Conservation (phyloP, 2,329 filamentous ascomycete genomes). For the Exserohilum rostratum region DNA sequence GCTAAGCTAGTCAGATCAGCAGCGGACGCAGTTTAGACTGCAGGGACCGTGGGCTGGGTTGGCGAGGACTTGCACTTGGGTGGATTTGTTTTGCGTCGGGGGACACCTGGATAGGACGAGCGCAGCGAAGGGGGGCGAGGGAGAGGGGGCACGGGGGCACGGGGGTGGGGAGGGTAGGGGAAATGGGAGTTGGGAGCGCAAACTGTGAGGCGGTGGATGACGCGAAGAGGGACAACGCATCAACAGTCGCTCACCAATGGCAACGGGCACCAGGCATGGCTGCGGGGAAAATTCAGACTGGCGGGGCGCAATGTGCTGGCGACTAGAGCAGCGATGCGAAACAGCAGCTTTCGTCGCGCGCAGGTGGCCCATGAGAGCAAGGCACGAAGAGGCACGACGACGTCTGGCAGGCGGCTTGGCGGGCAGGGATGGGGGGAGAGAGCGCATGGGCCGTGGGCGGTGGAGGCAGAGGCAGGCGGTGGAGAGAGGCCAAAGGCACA, state of each 20-base stretch:
- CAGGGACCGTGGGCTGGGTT: constrained; percentile 11
- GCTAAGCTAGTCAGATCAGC: constrained; percentile 18
- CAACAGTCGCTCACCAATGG: constrained; percentile 22
- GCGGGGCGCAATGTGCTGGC: constrained; percentile 18
- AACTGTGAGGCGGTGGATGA: constrained; percentile 22
- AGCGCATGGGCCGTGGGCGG: neutral
- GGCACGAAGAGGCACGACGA: constrained; percentile 5
- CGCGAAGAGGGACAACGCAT: constrained; percentile 36
- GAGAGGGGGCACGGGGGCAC: neutral
- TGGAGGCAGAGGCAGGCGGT: neutral
- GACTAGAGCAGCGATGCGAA: constrained; percentile 19
- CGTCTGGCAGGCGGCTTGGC: constrained; percentile 10
- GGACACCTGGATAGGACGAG: constrained; percentile 4
- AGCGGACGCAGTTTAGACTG: constrained; percentile 10
- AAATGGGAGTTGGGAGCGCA: too few species aligned
- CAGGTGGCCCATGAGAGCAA: neutral
- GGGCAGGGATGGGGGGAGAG: neutral
- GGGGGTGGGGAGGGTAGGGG: too few species aligned
- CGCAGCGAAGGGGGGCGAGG: neutral
- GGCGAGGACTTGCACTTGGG: constrained; percentile 2
- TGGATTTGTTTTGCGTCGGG: constrained; percentile 2
- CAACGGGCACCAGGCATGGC: constrained; percentile 1
- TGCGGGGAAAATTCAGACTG: constrained; percentile 12
- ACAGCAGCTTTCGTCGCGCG: constrained; percentile 4
- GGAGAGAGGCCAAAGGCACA: too few species aligned